Evolutionary conservation across 2,329 filamentous ascomycete species (phyloP).

Genomic region (Trichoderma koningiopsis): DNA sequence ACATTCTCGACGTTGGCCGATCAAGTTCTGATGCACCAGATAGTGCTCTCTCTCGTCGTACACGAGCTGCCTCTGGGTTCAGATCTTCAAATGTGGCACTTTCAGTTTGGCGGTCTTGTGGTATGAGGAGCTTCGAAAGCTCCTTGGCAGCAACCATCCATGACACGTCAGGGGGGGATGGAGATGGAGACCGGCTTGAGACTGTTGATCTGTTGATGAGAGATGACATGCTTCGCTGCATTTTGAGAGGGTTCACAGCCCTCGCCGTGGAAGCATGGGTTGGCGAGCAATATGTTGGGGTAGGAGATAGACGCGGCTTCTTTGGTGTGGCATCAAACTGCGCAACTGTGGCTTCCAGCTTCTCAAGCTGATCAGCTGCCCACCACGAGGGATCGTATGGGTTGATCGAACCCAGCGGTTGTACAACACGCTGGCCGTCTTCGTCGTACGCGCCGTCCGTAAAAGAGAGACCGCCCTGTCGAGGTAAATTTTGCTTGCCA

Average conservation of each 20-base stretch:
- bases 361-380: constrained; percentile 65
- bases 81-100: constrained; percentile 81
- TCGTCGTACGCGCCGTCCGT: constrained; percentile 41
- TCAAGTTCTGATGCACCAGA: constrained; percentile 38
- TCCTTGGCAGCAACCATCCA: constrained; percentile 87
- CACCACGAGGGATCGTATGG: constrained; percentile 73
- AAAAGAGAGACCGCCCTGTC: constrained; percentile 6
- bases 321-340: constrained; percentile 51
- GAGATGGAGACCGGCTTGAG: constrained; percentile 52
- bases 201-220: constrained; percentile 37
- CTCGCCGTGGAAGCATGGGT: constrained; percentile 87
- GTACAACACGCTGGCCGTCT: constrained; percentile 28
- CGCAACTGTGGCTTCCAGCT: constrained; percentile 64
- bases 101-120: constrained; percentile 69
- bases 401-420: constrained; percentile 37
- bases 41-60: constrained; percentile 66
- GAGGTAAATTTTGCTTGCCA: constrained; percentile 47
- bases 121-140: constrained; percentile 79
- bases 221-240: constrained; percentile 65
- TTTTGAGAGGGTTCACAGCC: constrained; percentile 67
- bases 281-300: constrained; percentile 79
- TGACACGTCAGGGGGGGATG: constrained; percentile 77
- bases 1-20: constrained; percentile 63
- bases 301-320: constrained; percentile 57
- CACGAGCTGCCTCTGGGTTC: constrained; percentile 65